Evolutionary conservation across 306 rosid species (phyloP), one percentile per base, ranked within the genome.

Genomic region (Vigna radiata): DNA sequence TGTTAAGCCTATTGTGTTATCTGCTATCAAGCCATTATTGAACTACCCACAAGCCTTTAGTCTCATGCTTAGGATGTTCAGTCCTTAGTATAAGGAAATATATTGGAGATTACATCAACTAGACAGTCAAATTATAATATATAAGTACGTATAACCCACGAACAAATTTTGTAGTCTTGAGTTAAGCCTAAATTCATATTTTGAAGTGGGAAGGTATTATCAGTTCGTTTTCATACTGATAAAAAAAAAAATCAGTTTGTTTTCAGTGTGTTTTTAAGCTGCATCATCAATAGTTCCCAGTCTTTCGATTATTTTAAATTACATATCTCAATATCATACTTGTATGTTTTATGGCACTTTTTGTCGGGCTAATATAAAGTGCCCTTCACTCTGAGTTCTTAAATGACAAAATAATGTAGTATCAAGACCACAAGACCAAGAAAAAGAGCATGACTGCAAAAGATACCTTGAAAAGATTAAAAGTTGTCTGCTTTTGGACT

Each of bases 381-480:
- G 25, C 25, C 54, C 68, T n/a, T 27, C 39, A 52, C 31, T 47
- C 29, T 10, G 29, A 46, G 39, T 73, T 58, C 18, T 49, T 46
- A 43, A 29, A 16, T 39, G 49, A 48, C 58, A 39, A 12, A 18
- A 8, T 12, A 12, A 64, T 46, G 43, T 2, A 72, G 13, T 43
- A 61, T 13, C 39, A 61, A 25, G 55, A 36, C 63, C 41, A 64
- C 37, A 48, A 72, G 21, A 79, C 62, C 17, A 83, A 25, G 61
- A 7, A 7, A 62, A 52, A 79, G 71, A 65, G 56, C 44, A 54
- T 17, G 21, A 72, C 36, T 7, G 47, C 53, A 10, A 64, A 56
- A 11, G 65, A 78, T 86, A 90, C 96, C 98, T 91, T 93, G 84
- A 93, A 93, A 70, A 86, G 61, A 72, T 85, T 89, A 69, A 93